Evolutionary conservation across 208 protist genomes (phyloP), one percentile per base, ranked within the genome.

Genomic region (Porcisia deanei): DNA sequence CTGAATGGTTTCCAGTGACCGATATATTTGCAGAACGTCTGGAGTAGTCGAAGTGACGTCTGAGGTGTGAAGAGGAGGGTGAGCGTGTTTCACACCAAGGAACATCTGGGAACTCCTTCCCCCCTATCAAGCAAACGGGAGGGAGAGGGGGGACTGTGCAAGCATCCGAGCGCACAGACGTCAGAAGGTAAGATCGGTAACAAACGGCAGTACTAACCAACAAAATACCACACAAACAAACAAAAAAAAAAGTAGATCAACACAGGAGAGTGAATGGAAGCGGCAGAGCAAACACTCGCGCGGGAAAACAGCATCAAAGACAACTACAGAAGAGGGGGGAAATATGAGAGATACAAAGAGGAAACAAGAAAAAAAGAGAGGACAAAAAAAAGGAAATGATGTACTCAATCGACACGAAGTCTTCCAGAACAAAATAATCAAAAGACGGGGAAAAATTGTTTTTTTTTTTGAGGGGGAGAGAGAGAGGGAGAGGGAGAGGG

Each of bases 261-360:
- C 52, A 61, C 58, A 49, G 41, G 30, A 54, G 49, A 77, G 52
- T 39, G 34, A 18, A 63, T 14, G 73, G 66, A 16, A 52, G 37
- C 22, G 61, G 34, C 10, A 58, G 63, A 41, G 59, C 53, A 77
- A 53, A 41, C 47, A 60, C 67, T 49, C 52, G n/a, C 25, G 34
- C 34, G 14, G 41, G 18, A 45, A 14, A 65, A 37, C 43, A 70
- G 14, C 65, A 70, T 8, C 43, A 2, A 54, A 34, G 9, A 70
- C 45, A 22, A 39, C 43, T 30, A 30, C 47, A 3, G 1, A 30
- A 16, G 9, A 65, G 18, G 18, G 60, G 16, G 60, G 18, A 43
- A 65, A 43, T 34, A 34, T 14, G 25, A 5, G 9, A 60, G n/a
- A 39, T 52, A 52, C 0, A 52, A 52, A 12, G 0, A 12, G 47